Percentiles rank a stretch among this genome's conserved stretches.
Evolutionary conservation across 257 asterid genomes (phyloP).

Genomic region (Fraxinus anomala): DNA sequence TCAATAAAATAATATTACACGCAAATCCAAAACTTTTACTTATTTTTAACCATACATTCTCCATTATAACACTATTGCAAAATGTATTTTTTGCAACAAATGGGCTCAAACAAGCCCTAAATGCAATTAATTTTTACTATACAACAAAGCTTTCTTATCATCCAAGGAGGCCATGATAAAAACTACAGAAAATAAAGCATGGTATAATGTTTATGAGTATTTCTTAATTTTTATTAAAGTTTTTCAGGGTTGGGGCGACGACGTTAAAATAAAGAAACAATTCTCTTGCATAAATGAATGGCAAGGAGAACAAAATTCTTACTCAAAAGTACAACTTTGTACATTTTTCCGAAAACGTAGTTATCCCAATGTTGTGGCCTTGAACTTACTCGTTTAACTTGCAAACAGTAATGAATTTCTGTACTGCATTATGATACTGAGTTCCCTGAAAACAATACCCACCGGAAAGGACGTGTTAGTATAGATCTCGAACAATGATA

Average conservation of each 20-base stretch:
- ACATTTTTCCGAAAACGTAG: neutral
- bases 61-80: too few relatives aligned
- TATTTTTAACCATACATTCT: too few relatives aligned
- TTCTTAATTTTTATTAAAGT: neutral
- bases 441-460: conserved; percentile 63
- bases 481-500: neutral
- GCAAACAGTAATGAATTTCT: conserved; percentile 85
- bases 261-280: neutral
- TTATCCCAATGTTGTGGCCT: conserved; percentile 36
- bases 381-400: conserved; percentile 59
- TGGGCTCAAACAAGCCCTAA: too few relatives aligned
- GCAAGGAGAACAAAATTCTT: neutral
- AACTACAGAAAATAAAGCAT: neutral
- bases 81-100: too few relatives aligned
- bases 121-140: neutral
- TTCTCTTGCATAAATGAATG: neutral
- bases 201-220: neutral
- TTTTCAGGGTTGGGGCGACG: neutral
- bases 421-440: conserved; percentile 88
- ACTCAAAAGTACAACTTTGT: too few relatives aligned
- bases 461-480: conserved; percentile 15
- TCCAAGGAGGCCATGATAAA: neutral
- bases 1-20: too few relatives aligned
- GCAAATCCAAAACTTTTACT: too few relatives aligned
- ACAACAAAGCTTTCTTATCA: neutral